Conservation (phyloP, 2,329 filamentous ascomycete species). For the Aspergillus sp. region DNA sequence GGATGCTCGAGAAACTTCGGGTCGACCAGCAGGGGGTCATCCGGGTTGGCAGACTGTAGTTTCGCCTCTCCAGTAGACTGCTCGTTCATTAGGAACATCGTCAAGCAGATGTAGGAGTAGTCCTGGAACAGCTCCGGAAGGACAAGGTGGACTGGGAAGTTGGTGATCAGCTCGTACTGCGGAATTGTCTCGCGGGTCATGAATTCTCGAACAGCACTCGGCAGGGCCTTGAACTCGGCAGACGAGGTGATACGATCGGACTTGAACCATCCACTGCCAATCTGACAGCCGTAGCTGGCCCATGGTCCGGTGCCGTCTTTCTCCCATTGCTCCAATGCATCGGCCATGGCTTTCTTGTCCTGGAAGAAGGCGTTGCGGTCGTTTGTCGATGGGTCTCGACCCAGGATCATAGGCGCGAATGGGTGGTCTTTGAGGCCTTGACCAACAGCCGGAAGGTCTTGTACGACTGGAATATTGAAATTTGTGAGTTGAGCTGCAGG, state of each 20-base stretch:
- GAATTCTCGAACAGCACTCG: conserved; percentile 29
- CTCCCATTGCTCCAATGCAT: conserved; percentile 51
- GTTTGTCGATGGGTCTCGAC: conserved; percentile 45
- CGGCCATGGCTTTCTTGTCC: conserved; percentile 41
- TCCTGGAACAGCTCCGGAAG: conserved; percentile 39
- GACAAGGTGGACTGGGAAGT: conserved; percentile 46
- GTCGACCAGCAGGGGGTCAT: conserved; percentile 53
- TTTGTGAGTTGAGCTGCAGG: background rate
- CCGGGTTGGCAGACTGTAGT: conserved; percentile 54
- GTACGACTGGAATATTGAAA: background rate
- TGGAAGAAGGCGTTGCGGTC: conserved; percentile 50
- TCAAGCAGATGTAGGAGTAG: conserved; percentile 46
- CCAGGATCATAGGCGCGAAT: conserved; percentile 15
- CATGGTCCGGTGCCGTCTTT: conserved; percentile 41
- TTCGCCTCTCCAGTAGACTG: conserved; percentile 54
- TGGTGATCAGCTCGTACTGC: conserved; percentile 55
- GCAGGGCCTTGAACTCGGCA: conserved; percentile 53
- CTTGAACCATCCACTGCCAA: conserved; percentile 43
- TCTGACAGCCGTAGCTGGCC: conserved; percentile 39
- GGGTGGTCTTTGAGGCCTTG: conserved; percentile 21
- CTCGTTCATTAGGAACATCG: conserved; percentile 54
- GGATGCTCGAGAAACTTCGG: conserved; percentile 54
- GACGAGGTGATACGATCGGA: conserved; percentile 40
- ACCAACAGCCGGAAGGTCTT: conserved; percentile 36
- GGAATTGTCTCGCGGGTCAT: conserved; percentile 55